Conservation (phyloP, 2,329 filamentous ascomycete genomes). For the Cladobotryum mycophilum region DNA sequence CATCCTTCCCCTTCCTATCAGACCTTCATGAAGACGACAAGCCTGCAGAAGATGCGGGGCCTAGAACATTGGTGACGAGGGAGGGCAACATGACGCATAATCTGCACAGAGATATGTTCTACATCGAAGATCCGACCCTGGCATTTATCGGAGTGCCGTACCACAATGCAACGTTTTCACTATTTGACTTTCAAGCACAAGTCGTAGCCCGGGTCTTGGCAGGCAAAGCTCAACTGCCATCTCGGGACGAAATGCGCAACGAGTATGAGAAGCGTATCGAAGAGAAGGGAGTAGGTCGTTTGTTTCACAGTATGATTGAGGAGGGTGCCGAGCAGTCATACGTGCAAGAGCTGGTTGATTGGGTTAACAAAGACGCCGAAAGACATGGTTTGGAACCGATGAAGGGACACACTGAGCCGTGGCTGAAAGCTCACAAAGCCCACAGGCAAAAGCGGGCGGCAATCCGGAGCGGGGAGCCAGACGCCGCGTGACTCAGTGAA, state of each 20-base stretch:
- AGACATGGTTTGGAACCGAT: not conserved
- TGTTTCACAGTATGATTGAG: not conserved
- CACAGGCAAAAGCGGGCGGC: not conserved
- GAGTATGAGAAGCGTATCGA: not conserved
- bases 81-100: slow-evolving; percentile 61
- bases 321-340: not conserved
- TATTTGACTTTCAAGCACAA: not conserved
- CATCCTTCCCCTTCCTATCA: not conserved
- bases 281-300: not conserved
- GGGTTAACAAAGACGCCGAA: not conserved
- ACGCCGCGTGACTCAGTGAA: not conserved
- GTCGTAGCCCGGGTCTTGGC: not conserved
- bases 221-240: not conserved
- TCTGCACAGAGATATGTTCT: slow-evolving; percentile 65
- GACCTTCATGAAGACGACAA: not conserved
- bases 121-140: slow-evolving; percentile 59
- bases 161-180: slow-evolving; percentile 56
- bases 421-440: not conserved
- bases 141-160: slow-evolving; percentile 60
- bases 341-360: not conserved
- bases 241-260: not conserved
- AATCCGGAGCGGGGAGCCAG: not conserved
- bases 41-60: slow-evolving; percentile 13
- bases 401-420: not conserved
- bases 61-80: slow-evolving; percentile 50